phyloP scores from a whole-genome alignment of 2,329 filamentous ascomycete genomes.

The Verticillium zaregamsianum region DNA sequence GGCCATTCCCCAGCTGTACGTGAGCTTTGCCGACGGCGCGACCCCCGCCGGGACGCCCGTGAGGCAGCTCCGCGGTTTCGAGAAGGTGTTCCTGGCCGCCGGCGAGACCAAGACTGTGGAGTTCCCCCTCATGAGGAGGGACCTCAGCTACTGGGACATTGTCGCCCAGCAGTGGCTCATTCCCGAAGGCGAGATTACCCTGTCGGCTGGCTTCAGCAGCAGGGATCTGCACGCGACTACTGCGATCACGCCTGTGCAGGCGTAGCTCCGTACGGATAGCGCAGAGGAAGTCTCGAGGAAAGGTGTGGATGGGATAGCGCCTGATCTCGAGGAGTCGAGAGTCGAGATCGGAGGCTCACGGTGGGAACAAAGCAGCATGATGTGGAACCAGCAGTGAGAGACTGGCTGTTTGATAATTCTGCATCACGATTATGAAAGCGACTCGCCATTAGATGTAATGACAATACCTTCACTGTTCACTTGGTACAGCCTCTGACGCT shows the following conservation, averaged over 20 bases:
- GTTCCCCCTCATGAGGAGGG: slow-evolving; percentile 25
- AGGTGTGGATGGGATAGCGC: too few species aligned
- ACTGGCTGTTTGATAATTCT: too few species aligned
- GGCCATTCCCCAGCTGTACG: slow-evolving; percentile 25
- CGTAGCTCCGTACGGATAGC: neutral
- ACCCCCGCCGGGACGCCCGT: slow-evolving; percentile 34
- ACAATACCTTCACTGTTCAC: too few species aligned
- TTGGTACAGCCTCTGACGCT: too few species aligned
- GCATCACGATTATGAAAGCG: too few species aligned
- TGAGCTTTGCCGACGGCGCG: slow-evolving; percentile 18
- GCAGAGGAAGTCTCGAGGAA: too few species aligned
- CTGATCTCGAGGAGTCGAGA: too few species aligned
- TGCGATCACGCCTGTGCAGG: neutral
- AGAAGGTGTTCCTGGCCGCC: slow-evolving; percentile 32
- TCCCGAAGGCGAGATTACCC: slow-evolving; percentile 19
- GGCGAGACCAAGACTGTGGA: slow-evolving; percentile 26
- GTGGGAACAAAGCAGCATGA: too few species aligned
- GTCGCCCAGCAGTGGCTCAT: slow-evolving; percentile 25
- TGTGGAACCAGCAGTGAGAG: too few species aligned
- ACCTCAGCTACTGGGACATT: slow-evolving; percentile 35
- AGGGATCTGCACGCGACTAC: slow-evolving; percentile 6
- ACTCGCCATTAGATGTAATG: too few species aligned
- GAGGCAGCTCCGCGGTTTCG: slow-evolving; percentile 40
- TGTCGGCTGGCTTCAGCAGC: slow-evolving; percentile 26
- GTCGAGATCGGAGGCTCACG: too few species aligned